phyloP scores from a whole-genome alignment of 1,139 yeast genomes.

The Schwanniomyces etchellsii region DNA sequence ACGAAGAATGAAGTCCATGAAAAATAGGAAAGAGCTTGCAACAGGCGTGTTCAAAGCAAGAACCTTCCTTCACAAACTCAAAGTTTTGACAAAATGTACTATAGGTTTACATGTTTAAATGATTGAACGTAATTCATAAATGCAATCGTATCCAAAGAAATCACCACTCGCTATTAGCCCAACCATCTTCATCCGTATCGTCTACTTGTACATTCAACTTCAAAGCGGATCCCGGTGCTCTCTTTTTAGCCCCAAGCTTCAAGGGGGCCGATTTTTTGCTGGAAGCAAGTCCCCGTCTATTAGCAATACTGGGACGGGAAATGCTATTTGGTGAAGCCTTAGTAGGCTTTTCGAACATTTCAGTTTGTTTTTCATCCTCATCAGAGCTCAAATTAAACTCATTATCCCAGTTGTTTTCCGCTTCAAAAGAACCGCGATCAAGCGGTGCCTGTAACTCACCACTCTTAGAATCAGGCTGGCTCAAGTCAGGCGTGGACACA shows the following conservation, averaged over 20 bases:
- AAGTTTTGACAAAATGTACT: too few species aligned
- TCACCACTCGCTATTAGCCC: slow-evolving; percentile 26
- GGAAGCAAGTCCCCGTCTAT: too few species aligned
- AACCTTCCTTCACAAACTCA: too few species aligned
- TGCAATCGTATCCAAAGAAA: slow-evolving; percentile 1
- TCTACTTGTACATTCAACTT: slow-evolving; percentile 36
- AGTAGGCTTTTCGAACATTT: slow-evolving; percentile 3
- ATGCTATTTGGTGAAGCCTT: too few species aligned
- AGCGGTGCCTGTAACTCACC: too few species aligned
- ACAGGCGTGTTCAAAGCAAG: background rate
- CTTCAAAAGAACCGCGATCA: too few species aligned
- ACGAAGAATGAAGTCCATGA: background rate
- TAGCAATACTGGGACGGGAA: too few species aligned
- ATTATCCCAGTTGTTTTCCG: slow-evolving; percentile 30
- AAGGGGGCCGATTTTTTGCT: slow-evolving; percentile 18
- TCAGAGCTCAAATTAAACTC: slow-evolving; percentile 12
- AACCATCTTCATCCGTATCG: slow-evolving; percentile 54
- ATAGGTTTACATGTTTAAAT: too few species aligned
- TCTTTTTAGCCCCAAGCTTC: slow-evolving; percentile 19
- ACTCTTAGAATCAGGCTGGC: too few species aligned
- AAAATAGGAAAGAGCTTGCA: background rate
- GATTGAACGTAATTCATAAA: background rate
- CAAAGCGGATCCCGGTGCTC: slow-evolving; percentile 21
- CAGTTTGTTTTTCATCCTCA: slow-evolving; percentile 4
- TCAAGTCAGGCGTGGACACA: slow-evolving; percentile 39